Conservation (phyloP, 306 rosid species). For the Cicer judaicum region DNA sequence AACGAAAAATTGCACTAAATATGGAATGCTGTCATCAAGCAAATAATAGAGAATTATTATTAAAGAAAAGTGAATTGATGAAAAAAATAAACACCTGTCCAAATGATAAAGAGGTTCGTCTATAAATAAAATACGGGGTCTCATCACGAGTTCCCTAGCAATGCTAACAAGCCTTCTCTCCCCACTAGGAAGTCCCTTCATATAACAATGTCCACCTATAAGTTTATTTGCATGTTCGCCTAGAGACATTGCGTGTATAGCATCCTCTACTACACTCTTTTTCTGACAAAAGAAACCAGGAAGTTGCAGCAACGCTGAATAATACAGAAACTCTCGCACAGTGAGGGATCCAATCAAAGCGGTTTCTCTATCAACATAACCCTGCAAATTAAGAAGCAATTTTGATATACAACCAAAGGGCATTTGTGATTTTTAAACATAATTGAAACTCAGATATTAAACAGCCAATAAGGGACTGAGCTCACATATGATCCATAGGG, state of each 20-base stretch:
- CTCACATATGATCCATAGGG: conserved; percentile 96
- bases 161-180: conserved; percentile 93
- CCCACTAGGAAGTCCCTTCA: conserved; percentile 97
- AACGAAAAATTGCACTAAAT: conserved; percentile 6
- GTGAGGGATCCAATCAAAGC: conserved; percentile 95
- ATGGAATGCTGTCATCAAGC: conserved; percentile 38
- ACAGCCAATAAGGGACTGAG: conserved; percentile 36
- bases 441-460: conserved; percentile 31
- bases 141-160: conserved; percentile 98
- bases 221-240: conserved; percentile 90
- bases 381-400: conserved; percentile 59
- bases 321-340: conserved; percentile 89
- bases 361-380: conserved; percentile 90
- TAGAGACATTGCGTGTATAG: conserved; percentile 91
- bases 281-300: conserved; percentile 98
- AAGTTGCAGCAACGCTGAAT: conserved; percentile 92
- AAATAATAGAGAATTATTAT: conserved; percentile 20
- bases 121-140: conserved; percentile 87
- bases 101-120: conserved; percentile 97
- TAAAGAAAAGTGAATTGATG: conserved; percentile 7
- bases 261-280: conserved; percentile 93
- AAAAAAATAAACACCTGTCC: conserved; percentile 68
- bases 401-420: conserved; percentile 14
- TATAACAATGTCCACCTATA: conserved; percentile 93
- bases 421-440: not conserved